phyloP scores from a whole-genome alignment of 345 rosid species.

The Salix brachista region DNA sequence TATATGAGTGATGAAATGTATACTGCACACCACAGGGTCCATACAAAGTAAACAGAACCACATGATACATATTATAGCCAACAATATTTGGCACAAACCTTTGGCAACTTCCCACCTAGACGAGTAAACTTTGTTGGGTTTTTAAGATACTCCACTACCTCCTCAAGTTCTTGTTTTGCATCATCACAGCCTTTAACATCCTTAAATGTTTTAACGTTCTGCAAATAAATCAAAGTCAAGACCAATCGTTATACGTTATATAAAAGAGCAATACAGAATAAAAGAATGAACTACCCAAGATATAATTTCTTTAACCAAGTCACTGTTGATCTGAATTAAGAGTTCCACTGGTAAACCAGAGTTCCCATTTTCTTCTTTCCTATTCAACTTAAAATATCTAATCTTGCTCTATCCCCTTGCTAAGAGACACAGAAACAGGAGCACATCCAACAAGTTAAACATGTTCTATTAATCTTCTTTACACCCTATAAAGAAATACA shows the following conservation, averaged over 20 bases:
- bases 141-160: constrained; percentile 93
- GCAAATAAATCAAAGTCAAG: constrained; percentile 34
- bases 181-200: constrained; percentile 99
- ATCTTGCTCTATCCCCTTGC: neutral
- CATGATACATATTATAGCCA: neutral
- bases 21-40: neutral
- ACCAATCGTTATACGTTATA: neutral
- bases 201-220: constrained; percentile 98
- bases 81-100: constrained; percentile 49
- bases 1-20: neutral
- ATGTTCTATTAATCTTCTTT: neutral
- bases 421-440: neutral
- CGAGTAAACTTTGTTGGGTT: constrained; percentile 96
- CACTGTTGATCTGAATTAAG: neutral
- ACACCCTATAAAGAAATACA: neutral
- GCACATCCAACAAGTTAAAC: neutral
- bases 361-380: neutral
- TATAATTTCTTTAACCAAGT: neutral
- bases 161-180: constrained; percentile 99
- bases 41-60: neutral
- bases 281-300: neutral
- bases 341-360: neutral
- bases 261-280: neutral
- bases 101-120: constrained; percentile 97
- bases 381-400: neutral